Evolutionary conservation across 768 basidiomycete species (phyloP).

Genomic region (Tricholoma saponaceum): DNA sequence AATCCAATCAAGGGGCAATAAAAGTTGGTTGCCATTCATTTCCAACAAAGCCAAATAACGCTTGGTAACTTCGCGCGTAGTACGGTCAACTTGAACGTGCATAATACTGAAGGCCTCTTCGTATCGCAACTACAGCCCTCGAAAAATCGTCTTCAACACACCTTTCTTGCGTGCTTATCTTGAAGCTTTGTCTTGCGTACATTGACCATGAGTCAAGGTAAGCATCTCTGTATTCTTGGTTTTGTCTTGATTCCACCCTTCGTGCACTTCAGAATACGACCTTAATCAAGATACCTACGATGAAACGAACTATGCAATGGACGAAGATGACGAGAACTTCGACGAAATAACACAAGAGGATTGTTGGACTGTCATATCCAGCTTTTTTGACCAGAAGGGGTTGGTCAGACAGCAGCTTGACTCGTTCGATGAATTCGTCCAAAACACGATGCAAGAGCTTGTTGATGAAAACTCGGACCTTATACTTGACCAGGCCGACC

Average conservation of each 20-base stretch:
- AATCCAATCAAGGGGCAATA: background rate
- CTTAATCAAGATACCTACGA: constrained; percentile 55
- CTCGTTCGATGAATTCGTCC: constrained; percentile 98
- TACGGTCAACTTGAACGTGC: background rate
- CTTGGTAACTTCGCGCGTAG: constrained; percentile 24
- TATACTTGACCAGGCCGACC: constrained; percentile 93
- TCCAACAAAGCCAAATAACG: constrained; percentile 27
- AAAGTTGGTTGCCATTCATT: constrained; percentile 6
- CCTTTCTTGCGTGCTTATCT: background rate
- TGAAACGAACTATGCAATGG: constrained; percentile 52
- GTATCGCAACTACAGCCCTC: background rate
- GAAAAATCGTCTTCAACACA: background rate
- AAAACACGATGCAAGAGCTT: constrained; percentile 99
- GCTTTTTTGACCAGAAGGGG: constrained; percentile 97
- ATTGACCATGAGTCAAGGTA: constrained; percentile 50
- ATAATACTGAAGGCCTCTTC: background rate
- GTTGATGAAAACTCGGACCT: constrained; percentile 96
- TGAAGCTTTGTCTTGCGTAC: background rate
- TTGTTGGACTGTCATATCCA: constrained; percentile 93
- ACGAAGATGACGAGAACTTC: constrained; percentile 51
- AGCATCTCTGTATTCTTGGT: constrained; percentile 20
- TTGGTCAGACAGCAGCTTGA: constrained; percentile 97
- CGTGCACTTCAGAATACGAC: constrained; percentile 42
- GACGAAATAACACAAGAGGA: constrained; percentile 90
- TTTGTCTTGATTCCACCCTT: constrained; percentile 20